Conservation (phyloP, 2,329 filamentous ascomycete species). For the Aurifilum marmelostoma region DNA sequence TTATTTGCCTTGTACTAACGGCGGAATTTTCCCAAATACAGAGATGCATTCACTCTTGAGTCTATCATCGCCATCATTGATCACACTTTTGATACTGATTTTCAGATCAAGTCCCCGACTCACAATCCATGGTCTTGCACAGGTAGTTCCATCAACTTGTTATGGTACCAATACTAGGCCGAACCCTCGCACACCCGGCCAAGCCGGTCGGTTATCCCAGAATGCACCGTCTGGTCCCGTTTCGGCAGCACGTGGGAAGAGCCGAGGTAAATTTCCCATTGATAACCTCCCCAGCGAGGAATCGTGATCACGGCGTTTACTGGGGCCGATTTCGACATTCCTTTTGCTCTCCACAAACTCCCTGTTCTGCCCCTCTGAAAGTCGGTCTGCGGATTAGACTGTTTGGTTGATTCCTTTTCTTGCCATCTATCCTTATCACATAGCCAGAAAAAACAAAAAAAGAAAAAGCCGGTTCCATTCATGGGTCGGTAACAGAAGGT, state of each 20-base stretch:
- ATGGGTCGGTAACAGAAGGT: background rate
- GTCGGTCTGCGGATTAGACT: no score
- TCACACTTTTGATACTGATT: no score
- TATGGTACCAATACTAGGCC: background rate
- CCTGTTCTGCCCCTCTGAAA: background rate
- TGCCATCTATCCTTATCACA: background rate
- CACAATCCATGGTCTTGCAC: background rate
- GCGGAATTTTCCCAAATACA: background rate
- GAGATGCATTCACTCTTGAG: no score
- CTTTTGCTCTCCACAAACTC: background rate
- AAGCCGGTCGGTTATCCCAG: background rate
- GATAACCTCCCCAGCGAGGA: background rate
- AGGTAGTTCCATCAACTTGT: background rate
- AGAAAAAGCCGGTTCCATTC: no score
- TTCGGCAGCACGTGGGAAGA: conserved; percentile 15
- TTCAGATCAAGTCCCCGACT: no score
- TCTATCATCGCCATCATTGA: no score
- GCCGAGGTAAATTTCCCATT: conserved; percentile 12
- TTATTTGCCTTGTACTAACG: background rate
- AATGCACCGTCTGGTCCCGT: conserved; percentile 2
- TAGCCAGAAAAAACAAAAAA: no score
- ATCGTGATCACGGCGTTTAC: background rate
- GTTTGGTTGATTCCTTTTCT: background rate
- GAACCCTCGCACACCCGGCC: background rate
- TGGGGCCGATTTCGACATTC: background rate